Evolutionary conservation across 1,139 yeast species (phyloP).

Genomic region (Blastobotrys apis): DNA sequence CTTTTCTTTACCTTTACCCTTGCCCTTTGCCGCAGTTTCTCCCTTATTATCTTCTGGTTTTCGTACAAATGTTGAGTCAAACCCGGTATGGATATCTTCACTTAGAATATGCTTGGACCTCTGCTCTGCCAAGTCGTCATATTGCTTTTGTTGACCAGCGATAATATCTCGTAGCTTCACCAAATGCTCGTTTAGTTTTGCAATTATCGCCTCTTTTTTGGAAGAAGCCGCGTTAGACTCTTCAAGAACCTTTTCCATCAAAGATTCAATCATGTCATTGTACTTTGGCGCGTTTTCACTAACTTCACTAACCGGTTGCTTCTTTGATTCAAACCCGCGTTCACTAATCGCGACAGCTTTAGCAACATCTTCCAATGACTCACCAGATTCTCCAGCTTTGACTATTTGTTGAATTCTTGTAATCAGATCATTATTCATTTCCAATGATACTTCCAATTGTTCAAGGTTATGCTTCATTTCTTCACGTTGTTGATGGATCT

Average conservation of each 20-base stretch:
- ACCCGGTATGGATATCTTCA: conserved; percentile 92
- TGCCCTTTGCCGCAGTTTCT: conserved; percentile 15
- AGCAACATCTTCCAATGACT: conserved; percentile 36
- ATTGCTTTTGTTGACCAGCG: conserved; percentile 59
- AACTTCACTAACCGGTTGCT: conserved; percentile 45
- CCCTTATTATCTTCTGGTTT: conserved; percentile 38
- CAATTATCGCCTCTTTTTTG: conserved; percentile 36
- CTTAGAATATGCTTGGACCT: conserved; percentile 74
- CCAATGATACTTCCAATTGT: conserved; percentile 64
- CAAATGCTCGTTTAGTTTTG: conserved; percentile 34
- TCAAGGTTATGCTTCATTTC: conserved; percentile 74
- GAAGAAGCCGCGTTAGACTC: conserved; percentile 57
- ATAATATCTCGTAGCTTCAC: conserved; percentile 38
- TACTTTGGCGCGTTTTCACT: conserved; percentile 70
- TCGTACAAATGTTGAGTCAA: conserved; percentile 78
- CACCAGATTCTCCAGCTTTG: conserved; percentile 26
- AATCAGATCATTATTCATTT: conserved; percentile 74
- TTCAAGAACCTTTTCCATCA: conserved; percentile 63
- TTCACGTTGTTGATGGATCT: conserved; percentile 87
- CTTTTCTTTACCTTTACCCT: conserved; percentile 15
- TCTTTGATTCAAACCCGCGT: conserved; percentile 28
- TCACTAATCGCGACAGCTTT: conserved; percentile 26
- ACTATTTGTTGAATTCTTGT: conserved; percentile 65
- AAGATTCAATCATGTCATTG: conserved; percentile 89
- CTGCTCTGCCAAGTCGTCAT: conserved; percentile 65